These are phyloP conservation scores for Cryptococcus wingfieldii DNA, from an alignment of 1,284 basidiomycete genomes.

Conservation along the genomic window DNA sequence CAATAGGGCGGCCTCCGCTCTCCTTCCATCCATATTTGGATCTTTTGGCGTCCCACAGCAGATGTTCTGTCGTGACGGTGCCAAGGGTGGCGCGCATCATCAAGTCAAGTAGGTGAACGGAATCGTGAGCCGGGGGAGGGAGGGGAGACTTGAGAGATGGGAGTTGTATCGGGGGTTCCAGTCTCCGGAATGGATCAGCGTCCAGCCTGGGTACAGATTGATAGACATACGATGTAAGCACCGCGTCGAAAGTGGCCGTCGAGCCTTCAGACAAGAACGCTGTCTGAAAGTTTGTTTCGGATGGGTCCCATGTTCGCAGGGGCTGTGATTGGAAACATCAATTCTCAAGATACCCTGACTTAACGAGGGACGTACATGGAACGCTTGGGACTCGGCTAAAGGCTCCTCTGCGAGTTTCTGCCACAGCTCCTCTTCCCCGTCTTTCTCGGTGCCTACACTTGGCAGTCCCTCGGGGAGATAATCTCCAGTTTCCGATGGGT, in stretches of 20 bases:
- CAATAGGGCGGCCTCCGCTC: slow-evolving; percentile 14
- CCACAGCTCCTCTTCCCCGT: slow-evolving; percentile 5
- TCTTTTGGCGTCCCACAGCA: slow-evolving; percentile 29
- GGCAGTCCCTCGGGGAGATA: not conserved
- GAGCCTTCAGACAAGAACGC: slow-evolving; percentile 26
- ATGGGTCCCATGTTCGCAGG: slow-evolving; percentile 26
- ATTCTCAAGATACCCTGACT: not conserved
- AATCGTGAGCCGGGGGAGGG: not conserved
- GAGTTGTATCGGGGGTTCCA: slow-evolving; percentile 17
- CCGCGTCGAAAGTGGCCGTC: slow-evolving; percentile 24
- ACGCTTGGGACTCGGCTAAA: slow-evolving; percentile 22
- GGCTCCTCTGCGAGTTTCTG: slow-evolving; percentile 1
- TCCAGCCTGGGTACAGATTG: not conserved
- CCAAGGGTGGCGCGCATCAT: slow-evolving; percentile 37
- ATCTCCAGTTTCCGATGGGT: not conserved
- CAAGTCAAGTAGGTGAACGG: slow-evolving; percentile 19
- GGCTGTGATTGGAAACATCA: slow-evolving; percentile 11
- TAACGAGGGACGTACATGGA: slow-evolving; percentile 3
- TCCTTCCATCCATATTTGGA: slow-evolving; percentile 23
- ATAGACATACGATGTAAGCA: slow-evolving; percentile 24
- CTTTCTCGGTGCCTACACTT: not conserved
- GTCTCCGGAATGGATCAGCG: slow-evolving; percentile 7
- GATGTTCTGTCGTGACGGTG: slow-evolving; percentile 22
- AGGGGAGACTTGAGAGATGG: slow-evolving; percentile 14
- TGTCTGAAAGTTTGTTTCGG: not conserved